phyloP scores from a whole-genome alignment of 192 early-diverging fungal genomes.

The Rhizoclosmatium globosum region DNA sequence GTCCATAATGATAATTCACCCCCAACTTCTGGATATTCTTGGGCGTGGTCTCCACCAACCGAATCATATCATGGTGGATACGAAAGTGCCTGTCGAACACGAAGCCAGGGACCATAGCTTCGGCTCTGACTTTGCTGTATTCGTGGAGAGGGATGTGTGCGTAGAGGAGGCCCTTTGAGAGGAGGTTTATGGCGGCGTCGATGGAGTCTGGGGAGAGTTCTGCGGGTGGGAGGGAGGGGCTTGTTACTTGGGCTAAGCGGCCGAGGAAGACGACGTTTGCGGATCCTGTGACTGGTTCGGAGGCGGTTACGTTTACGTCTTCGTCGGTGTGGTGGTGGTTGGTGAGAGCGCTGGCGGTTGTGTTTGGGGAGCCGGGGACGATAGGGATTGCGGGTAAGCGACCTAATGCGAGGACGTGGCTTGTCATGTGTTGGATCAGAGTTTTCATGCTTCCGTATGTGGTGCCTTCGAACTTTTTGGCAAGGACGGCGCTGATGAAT shows the following conservation, averaged over 20 bases:
- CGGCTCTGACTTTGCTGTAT: conserved; percentile 23
- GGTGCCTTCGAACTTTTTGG: conserved; percentile 8
- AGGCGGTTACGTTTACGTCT: not conserved
- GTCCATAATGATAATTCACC: conserved; percentile 26
- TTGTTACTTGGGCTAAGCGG: not conserved
- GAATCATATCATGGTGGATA: conserved; percentile 35
- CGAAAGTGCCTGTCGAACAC: conserved; percentile 36
- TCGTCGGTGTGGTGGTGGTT: not conserved
- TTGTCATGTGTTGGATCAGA: conserved; percentile 20
- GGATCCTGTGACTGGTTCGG: not conserved
- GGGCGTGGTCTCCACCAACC: conserved; percentile 27
- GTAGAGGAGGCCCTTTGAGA: conserved; percentile 38
- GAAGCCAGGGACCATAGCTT: conserved; percentile 25
- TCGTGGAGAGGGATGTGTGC: conserved; percentile 30
- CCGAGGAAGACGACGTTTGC: conserved; percentile 28
- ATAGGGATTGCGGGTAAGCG: not conserved
- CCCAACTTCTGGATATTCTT: conserved; percentile 34
- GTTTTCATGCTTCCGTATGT: conserved; percentile 17
- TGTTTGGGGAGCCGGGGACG: not conserved
- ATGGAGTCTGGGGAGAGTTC: not conserved
- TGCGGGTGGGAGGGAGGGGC: not conserved
- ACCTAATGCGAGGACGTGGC: conserved; percentile 27
- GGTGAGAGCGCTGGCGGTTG: not conserved
- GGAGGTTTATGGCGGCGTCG: conserved; percentile 28
- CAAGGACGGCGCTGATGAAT: conserved; percentile 41